Evolutionary conservation across 108 stramenopile species (phyloP).

Genomic region (Nitzschia sp.): DNA sequence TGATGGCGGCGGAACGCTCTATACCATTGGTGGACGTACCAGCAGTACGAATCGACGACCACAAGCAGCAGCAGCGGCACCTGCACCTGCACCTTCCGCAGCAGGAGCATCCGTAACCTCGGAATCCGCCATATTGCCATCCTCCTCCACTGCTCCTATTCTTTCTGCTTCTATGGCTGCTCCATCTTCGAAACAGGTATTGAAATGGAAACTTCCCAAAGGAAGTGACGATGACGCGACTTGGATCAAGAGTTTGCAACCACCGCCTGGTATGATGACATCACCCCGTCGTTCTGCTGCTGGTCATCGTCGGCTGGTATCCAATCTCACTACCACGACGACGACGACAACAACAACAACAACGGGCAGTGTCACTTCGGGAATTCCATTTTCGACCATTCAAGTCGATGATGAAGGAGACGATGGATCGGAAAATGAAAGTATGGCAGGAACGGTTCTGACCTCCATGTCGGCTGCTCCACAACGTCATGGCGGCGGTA

Average conservation of each 20-base stretch:
- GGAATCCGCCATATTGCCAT: no score
- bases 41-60: not conserved
- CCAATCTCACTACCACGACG: not conserved
- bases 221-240: not conserved
- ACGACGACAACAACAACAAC: not conserved
- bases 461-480: not conserved
- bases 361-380: not conserved
- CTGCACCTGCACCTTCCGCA: not conserved
- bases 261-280: not conserved
- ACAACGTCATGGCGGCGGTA: not conserved
- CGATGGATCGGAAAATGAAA: not conserved
- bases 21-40: constrained; percentile 8
- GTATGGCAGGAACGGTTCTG: not conserved
- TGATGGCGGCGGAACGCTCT: not conserved
- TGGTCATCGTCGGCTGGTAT: not conserved
- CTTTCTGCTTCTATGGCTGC: no score
- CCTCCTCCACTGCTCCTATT: no score
- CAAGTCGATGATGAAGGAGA: not conserved
- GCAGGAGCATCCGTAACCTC: no score
- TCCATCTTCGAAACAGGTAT: not conserved
- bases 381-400: not conserved
- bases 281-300: no score
- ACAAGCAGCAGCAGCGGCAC: not conserved
- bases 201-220: constrained; percentile 1
- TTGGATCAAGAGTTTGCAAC: not conserved